phyloP scores from a whole-genome alignment of 345 rosid genomes.

The Eutrema heterophyllum region DNA sequence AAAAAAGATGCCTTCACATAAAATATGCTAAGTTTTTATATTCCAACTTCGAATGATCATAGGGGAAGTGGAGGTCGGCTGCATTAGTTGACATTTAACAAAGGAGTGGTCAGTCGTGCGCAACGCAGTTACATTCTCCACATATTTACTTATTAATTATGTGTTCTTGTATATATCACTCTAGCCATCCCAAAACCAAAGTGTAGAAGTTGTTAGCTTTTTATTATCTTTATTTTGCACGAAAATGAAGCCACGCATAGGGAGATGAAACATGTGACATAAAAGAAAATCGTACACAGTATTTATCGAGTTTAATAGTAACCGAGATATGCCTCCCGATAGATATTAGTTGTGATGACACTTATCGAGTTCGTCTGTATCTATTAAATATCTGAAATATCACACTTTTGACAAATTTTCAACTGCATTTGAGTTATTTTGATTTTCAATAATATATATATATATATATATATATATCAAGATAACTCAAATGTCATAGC shows the following conservation, averaged over 20 bases:
- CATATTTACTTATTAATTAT: slow-evolving; percentile 15
- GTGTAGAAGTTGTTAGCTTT: neutral
- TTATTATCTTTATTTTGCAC: neutral
- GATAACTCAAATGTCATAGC: too few relatives aligned
- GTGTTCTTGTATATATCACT: neutral
- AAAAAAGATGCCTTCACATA: neutral
- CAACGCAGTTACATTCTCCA: slow-evolving; percentile 24
- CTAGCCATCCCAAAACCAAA: neutral
- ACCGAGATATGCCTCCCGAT: neutral
- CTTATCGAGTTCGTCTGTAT: too few relatives aligned
- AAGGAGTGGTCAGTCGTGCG: slow-evolving; percentile 29
- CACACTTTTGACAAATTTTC: too few relatives aligned
- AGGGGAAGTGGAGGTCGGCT: slow-evolving; percentile 35
- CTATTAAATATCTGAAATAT: too few relatives aligned
- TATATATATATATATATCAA: too few relatives aligned
- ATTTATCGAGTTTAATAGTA: neutral
- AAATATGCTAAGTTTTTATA: neutral
- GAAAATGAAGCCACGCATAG: neutral
- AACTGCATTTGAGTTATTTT: too few relatives aligned
- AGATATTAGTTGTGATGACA: too few relatives aligned
- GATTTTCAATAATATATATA: too few relatives aligned
- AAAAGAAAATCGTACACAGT: neutral
- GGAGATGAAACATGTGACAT: neutral
- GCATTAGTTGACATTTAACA: slow-evolving; percentile 28
- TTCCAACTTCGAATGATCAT: neutral